A percentile compares a stretch with the other conserved stretches of the same genome.
Evolutionary conservation across 1,139 yeast genomes (phyloP).

Genomic region (Kodamaea alishanica): DNA sequence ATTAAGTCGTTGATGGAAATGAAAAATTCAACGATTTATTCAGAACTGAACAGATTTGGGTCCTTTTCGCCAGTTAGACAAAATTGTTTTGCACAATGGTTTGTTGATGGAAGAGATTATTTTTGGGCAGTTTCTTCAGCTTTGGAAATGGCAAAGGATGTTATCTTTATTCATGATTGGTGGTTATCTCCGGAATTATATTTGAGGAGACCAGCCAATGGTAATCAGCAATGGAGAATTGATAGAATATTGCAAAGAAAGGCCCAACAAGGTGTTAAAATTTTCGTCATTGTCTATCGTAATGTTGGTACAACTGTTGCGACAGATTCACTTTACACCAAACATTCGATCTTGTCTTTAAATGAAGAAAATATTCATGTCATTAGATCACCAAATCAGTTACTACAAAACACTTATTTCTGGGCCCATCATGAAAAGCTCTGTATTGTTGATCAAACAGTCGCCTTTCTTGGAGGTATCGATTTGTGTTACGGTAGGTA

Average conservation of each 20-base stretch:
- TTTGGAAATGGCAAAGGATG: constrained; percentile 89
- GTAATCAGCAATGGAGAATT: constrained; percentile 90
- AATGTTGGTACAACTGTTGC: constrained; percentile 93
- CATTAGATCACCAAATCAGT: constrained; percentile 91
- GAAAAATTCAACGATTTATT: constrained; percentile 69
- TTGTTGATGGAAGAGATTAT: constrained; percentile 95
- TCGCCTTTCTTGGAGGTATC: constrained; percentile 92
- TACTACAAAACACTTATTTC: constrained; percentile 86
- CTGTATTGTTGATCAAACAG: constrained; percentile 79
- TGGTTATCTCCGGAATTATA: constrained; percentile 96
- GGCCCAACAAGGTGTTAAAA: constrained; percentile 93
- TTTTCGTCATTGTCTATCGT: constrained; percentile 89
- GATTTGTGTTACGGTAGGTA: constrained; percentile 94
- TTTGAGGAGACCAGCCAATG: constrained; percentile 89
- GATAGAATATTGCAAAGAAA: constrained; percentile 85
- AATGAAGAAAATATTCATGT: constrained; percentile 83
- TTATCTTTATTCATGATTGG: constrained; percentile 96
- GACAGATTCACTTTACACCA: constrained; percentile 90
- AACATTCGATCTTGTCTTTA: constrained; percentile 82
- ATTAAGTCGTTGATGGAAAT: constrained; percentile 66
- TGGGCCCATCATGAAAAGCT: constrained; percentile 99
- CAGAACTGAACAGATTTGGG: constrained; percentile 68
- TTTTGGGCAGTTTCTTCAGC: constrained; percentile 96
- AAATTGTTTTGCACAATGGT: constrained; percentile 90
- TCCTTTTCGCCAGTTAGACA: constrained; percentile 91